phyloP scores from a whole-genome alignment of 768 basidiomycete genomes.

The Naganishia vishniacii region DNA sequence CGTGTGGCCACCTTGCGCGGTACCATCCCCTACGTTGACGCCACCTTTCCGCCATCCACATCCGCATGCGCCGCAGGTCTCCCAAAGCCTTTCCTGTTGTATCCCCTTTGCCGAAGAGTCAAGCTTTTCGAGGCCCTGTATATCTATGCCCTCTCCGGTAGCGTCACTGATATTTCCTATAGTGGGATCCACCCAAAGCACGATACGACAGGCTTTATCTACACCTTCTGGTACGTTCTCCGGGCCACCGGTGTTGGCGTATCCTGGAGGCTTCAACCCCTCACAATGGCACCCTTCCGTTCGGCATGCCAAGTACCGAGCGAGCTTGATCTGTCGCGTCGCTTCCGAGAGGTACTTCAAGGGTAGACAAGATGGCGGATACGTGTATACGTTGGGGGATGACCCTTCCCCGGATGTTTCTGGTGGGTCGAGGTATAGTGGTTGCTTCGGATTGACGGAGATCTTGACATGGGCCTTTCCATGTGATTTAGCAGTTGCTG shows the following conservation, averaged over 20 bases:
- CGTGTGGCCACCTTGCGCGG: conserved; percentile 30
- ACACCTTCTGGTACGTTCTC: conserved; percentile 47
- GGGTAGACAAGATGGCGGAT: conserved; percentile 26
- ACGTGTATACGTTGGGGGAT: conserved; percentile 10
- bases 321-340: conserved; percentile 57
- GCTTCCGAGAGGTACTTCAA: conserved; percentile 15
- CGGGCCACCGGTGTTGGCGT: background rate
- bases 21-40: conserved; percentile 19
- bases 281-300: conserved; percentile 58
- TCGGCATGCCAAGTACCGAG: conserved; percentile 70
- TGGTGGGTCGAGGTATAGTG: conserved; percentile 1
- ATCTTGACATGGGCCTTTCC: conserved; percentile 9
- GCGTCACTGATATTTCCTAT: conserved; percentile 59
- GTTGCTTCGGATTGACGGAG: conserved; percentile 13
- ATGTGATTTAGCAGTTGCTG: background rate
- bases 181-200: conserved; percentile 66
- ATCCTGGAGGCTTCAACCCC: conserved; percentile 63
- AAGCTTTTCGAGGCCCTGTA: conserved; percentile 64
- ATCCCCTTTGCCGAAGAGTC: conserved; percentile 61
- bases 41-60: conserved; percentile 38
- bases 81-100: conserved; percentile 45
- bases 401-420: background rate
- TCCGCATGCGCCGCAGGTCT: conserved; percentile 40
- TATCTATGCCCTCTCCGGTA: conserved; percentile 63
- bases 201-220: conserved; percentile 55